phyloP scores from a whole-genome alignment of 2,329 filamentous ascomycete species.

The Graphilbum sp. region DNA sequence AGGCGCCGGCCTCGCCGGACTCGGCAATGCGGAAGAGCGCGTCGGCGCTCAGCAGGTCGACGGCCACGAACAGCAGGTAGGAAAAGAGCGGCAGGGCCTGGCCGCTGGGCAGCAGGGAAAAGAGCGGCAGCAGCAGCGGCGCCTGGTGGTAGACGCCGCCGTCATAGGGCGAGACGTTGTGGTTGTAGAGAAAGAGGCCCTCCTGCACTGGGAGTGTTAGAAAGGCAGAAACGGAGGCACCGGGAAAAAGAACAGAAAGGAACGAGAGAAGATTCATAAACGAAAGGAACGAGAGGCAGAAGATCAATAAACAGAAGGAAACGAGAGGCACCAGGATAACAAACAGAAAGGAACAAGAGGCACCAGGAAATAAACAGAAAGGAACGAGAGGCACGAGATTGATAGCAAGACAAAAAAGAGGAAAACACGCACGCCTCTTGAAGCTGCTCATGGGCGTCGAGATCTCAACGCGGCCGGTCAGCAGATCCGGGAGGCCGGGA shows the following conservation, averaged over 20 bases:
- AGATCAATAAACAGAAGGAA: no score
- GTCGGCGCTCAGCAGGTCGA: slow-evolving; percentile 71
- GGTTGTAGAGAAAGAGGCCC: slow-evolving; percentile 86
- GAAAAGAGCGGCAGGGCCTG: slow-evolving; percentile 54
- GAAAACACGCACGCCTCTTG: slow-evolving; percentile 59
- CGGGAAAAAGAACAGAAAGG: no score
- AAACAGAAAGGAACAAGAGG: no score
- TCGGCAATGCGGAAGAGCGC: slow-evolving; percentile 66
- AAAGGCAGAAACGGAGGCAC: background rate
- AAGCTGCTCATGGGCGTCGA: slow-evolving; percentile 96
- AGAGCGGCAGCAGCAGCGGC: slow-evolving; percentile 77
- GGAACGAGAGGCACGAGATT: no score
- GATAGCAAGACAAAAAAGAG: background rate
- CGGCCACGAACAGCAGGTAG: slow-evolving; percentile 59
- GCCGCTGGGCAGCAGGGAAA: slow-evolving; percentile 68
- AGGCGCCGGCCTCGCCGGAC: slow-evolving; percentile 61
- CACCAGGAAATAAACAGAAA: no score
- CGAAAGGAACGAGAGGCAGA: no score
- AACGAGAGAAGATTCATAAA: no score
- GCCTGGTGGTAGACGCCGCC: slow-evolving; percentile 74
- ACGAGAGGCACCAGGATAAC: no score
- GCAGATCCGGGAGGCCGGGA: slow-evolving; percentile 65
- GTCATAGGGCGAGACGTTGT: slow-evolving; percentile 94
- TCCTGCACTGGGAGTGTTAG: slow-evolving; percentile 56
- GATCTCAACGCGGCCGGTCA: slow-evolving; percentile 86